A percentile compares a stretch with the other conserved stretches of the same genome.
phyloP scores from a whole-genome alignment of 768 basidiomycete species.

The Psilocybe sp. region DNA sequence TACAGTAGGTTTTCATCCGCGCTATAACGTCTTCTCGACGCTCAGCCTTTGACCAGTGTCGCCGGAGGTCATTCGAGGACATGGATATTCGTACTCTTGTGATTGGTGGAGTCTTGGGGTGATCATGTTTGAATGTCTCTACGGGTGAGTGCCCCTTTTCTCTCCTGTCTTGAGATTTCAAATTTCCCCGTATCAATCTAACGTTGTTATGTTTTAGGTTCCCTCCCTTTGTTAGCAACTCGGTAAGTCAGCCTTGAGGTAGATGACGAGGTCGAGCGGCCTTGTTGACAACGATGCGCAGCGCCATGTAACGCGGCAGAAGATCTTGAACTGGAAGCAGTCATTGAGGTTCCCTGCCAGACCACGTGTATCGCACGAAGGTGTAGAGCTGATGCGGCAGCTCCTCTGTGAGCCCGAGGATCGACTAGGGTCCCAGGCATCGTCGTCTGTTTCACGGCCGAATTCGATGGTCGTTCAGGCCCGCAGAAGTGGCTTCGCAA shows the following conservation, averaged over 20 bases:
- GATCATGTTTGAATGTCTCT: constrained; percentile 95
- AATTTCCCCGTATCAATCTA: too few species aligned
- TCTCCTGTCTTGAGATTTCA: constrained; percentile 5
- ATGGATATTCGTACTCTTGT: constrained; percentile 91
- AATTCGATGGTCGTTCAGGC: constrained; percentile 75
- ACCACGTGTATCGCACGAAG: constrained; percentile 84
- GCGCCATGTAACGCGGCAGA: constrained; percentile 94
- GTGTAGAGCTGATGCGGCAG: constrained; percentile 81
- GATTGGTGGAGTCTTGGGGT: constrained; percentile 99
- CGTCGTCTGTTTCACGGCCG: constrained; percentile 67
- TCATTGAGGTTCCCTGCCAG: constrained; percentile 82
- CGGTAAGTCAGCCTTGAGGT: constrained; percentile 47
- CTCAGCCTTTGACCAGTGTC: constrained; percentile 57
- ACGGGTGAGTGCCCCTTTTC: constrained; percentile 59
- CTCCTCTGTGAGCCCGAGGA: constrained; percentile 96
- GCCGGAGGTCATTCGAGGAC: constrained; percentile 85
- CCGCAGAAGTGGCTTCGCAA: constrained; percentile 71
- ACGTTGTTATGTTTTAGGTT: constrained; percentile 47
- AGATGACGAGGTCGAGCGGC: constrained; percentile 6
- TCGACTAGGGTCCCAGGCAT: constrained; percentile 76
- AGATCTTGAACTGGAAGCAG: constrained; percentile 94
- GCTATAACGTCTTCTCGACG: constrained; percentile 17
- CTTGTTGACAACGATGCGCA: constrained; percentile 27
- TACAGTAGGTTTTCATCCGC: constrained; percentile 59
- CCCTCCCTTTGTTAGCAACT: constrained; percentile 94